Percentiles rank a stretch among this genome's conserved stretches.
phyloP scores from a whole-genome alignment of 257 asterid genomes.

The Galeopsis tetrahit region DNA sequence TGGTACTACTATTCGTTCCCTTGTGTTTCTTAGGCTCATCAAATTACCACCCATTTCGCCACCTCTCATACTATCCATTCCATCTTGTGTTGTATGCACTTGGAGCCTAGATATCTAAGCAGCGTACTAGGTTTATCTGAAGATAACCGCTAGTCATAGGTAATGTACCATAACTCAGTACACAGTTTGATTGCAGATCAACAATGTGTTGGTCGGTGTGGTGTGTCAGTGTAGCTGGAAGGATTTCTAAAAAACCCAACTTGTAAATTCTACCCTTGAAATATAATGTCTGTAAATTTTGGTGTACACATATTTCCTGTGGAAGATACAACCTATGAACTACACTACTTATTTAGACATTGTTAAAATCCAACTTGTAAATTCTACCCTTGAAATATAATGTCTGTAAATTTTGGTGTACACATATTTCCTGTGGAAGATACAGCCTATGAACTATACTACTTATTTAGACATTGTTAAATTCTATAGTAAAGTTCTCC shows the following conservation, averaged over 20 bases:
- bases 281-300: not conserved
- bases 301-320: constrained; percentile 15
- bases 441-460: constrained; percentile 10
- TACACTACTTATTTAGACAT: constrained; percentile 5
- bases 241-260: constrained; percentile 20
- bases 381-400: not conserved
- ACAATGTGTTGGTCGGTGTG: constrained; percentile 27
- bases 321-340: constrained; percentile 7
- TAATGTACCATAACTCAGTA: constrained; percentile 3
- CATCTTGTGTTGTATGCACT: constrained; percentile 44
- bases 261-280: not conserved
- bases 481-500: not conserved
- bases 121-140: constrained; percentile 11
- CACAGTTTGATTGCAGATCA: constrained; percentile 25
- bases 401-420: not conserved
- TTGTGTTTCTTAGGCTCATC: constrained; percentile 42
- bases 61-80: constrained; percentile 51
- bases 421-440: constrained; percentile 11
- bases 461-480: not conserved
- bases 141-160: constrained; percentile 28
- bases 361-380: not conserved
- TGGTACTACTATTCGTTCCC: constrained; percentile 40
- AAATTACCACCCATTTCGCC: constrained; percentile 33
- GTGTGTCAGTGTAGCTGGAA: constrained; percentile 21
- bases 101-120: constrained; percentile 31